These are phyloP conservation scores for Pyrus bretschneideri DNA, from an alignment of 306 rosid species.

Conservation along the genomic window DNA sequence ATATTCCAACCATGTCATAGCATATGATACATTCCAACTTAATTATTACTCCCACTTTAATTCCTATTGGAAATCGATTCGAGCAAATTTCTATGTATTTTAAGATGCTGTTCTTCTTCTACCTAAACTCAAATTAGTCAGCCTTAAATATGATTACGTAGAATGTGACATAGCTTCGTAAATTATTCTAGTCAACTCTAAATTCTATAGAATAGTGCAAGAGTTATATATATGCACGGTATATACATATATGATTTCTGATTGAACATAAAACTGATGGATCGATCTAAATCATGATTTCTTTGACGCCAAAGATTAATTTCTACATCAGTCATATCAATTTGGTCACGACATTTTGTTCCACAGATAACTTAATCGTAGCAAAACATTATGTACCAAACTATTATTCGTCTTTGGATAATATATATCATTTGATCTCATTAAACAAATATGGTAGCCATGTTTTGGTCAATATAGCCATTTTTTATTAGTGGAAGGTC, in stretches of 20 bases:
- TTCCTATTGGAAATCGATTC: neutral
- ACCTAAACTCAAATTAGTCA: neutral
- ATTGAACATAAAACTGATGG: neutral
- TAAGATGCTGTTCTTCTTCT: neutral
- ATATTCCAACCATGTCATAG: neutral
- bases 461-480: too few relatives aligned
- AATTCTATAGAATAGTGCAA: neutral
- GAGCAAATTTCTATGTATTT: neutral
- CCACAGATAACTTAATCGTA: conserved; percentile 3
- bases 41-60: conserved; percentile 8
- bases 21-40: neutral
- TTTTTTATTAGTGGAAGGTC: neutral
- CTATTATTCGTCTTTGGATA: neutral
- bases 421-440: neutral
- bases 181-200: neutral
- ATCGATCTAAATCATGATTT: conserved; percentile 6
- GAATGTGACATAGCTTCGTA: neutral
- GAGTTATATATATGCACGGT: neutral
- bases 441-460: neutral
- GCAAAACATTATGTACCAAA: neutral
- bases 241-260: neutral
- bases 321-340: conserved; percentile 8
- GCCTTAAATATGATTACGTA: neutral
- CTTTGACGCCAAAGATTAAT: neutral
- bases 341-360: neutral